Conservation (phyloP, 192 early-diverging fungal genomes). For the Coemansia erecta region DNA sequence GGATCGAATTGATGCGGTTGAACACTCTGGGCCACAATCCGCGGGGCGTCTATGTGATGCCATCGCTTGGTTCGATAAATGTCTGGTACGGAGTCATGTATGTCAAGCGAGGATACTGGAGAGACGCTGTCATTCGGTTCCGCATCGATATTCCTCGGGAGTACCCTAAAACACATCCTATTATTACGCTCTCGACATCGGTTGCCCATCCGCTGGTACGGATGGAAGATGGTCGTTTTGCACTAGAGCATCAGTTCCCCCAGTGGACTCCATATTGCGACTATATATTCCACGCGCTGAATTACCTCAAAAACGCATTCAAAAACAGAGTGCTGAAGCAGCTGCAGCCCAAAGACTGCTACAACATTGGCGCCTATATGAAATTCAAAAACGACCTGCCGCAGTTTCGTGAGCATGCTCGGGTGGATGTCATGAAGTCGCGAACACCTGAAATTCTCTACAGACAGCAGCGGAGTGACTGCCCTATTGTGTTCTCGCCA, state of each 20-base stretch:
- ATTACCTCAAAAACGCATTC: constrained; percentile 85
- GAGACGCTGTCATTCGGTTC: constrained; percentile 87
- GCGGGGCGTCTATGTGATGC: constrained; percentile 84
- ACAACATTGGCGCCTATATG: constrained; percentile 47
- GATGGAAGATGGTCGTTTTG: constrained; percentile 62
- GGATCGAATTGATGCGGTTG: constrained; percentile 46
- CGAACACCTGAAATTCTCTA: constrained; percentile 35
- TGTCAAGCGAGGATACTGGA: constrained; percentile 87
- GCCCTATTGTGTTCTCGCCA: constrained; percentile 47
- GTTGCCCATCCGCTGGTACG: constrained; percentile 87
- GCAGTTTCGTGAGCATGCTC: constrained; percentile 42
- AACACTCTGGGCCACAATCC: constrained; percentile 67
- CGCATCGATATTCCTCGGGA: constrained; percentile 71
- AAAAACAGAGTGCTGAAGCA: constrained; percentile 71
- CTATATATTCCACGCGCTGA: constrained; percentile 80
- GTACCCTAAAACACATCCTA: constrained; percentile 73
- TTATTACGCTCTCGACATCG: constrained; percentile 69
- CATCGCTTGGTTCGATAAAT: constrained; percentile 51
- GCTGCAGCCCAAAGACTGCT: constrained; percentile 44
- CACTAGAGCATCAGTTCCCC: constrained; percentile 75
- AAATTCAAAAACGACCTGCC: constrained; percentile 44
- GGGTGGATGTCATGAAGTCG: constrained; percentile 39
- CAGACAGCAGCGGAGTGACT: constrained; percentile 36
- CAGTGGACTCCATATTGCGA: constrained; percentile 80
- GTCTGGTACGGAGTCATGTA: constrained; percentile 87